These are phyloP conservation scores for Venturia nashicola DNA, from an alignment of 2,329 filamentous ascomycete species.

Conservation along the genomic window DNA sequence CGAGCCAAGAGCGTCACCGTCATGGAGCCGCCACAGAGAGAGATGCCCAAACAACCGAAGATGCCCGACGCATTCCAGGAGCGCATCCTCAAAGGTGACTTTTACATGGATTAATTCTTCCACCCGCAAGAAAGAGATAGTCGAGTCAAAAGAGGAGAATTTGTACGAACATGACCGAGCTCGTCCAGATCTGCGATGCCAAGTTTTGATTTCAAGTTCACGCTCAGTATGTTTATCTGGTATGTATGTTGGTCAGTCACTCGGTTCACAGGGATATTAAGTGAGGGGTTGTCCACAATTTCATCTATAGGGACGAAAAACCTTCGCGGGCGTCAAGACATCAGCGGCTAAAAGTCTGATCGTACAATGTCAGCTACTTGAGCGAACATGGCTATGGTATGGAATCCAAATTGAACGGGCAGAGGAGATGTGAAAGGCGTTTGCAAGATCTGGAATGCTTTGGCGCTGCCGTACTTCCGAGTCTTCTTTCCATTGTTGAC, in stretches of 20 bases:
- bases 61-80: conserved; percentile 86
- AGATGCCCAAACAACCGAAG: conserved; percentile 41
- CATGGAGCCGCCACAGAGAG: conserved; percentile 44
- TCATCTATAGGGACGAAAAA: background rate
- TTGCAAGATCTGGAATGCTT: background rate
- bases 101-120: conserved; percentile 73
- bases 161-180: background rate
- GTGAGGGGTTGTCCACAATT: background rate
- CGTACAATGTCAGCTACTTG: background rate
- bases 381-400: background rate
- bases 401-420: background rate
- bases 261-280: background rate
- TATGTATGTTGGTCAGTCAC: background rate
- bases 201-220: background rate
- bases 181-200: background rate
- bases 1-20: conserved; percentile 56
- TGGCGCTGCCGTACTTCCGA: background rate
- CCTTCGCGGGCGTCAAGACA: background rate
- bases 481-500: background rate
- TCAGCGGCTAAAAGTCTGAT: background rate
- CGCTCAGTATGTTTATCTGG: background rate
- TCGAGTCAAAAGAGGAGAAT: background rate
- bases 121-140: background rate
- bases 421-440: background rate
- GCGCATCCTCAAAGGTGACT: conserved; percentile 92